Percentiles rank a stretch among this genome's conserved stretches.
These are phyloP conservation scores for Citrullus mucosospermus DNA, from an alignment of 306 rosid genomes.

Conservation along the genomic window DNA sequence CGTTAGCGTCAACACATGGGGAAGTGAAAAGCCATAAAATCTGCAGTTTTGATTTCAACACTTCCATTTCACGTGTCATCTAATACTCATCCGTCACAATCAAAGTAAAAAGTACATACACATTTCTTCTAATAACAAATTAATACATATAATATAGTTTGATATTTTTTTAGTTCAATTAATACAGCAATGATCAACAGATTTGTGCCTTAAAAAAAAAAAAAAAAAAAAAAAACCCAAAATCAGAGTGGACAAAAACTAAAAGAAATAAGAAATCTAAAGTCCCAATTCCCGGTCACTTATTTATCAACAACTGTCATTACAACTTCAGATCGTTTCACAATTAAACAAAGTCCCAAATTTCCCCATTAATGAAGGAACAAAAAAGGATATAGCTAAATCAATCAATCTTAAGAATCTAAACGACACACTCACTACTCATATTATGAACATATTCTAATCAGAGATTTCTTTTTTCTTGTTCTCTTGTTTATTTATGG, in stretches of 20 bases:
- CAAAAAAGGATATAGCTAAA: not conserved
- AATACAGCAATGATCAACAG: no score
- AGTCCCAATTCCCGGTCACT: not conserved
- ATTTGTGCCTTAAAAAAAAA: no score
- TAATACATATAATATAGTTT: no score
- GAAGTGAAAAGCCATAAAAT: not conserved
- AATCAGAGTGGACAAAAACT: not conserved
- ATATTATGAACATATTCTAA: not conserved
- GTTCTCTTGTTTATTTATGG: slow-evolving; percentile 14
- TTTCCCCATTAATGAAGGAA: no score
- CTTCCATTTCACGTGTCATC: not conserved
- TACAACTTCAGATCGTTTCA: not conserved
- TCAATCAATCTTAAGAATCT: not conserved
- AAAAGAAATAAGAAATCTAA: not conserved
- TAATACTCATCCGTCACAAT: not conserved
- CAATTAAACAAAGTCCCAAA: not conserved
- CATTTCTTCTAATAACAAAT: no score
- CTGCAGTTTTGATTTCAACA: not conserved
- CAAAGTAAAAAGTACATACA: no score
- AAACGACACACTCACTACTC: not conserved
- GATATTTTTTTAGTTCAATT: no score
- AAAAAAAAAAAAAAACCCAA: no score
- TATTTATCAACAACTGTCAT: not conserved
- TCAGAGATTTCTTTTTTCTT: not conserved
- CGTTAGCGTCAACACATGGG: not conserved